phyloP scores from a whole-genome alignment of 2,329 filamentous ascomycete species.

The Ascochyta fabae region DNA sequence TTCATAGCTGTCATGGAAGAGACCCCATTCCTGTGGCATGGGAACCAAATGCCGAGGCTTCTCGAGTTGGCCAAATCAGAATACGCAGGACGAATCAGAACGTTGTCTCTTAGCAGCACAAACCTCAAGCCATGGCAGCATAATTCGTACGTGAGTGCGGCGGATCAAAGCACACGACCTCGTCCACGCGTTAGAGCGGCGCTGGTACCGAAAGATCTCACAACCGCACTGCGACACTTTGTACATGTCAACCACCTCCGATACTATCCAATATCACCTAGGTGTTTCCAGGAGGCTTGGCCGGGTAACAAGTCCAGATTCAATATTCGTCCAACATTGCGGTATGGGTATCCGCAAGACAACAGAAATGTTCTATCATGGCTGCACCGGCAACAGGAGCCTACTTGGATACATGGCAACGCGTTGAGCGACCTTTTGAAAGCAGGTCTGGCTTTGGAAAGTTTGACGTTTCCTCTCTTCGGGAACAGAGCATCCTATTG shows the following conservation, averaged over 20 bases:
- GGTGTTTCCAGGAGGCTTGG: not conserved
- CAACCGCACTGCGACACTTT: not conserved
- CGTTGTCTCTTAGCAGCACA: constrained; percentile 6
- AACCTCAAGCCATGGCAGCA: not conserved
- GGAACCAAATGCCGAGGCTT: not conserved
- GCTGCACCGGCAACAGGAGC: not conserved
- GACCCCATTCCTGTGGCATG: not conserved
- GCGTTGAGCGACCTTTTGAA: not conserved
- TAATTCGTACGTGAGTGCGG: not conserved
- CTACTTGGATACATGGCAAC: not conserved
- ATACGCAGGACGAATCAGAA: constrained; percentile 1
- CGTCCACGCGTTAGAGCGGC: not conserved
- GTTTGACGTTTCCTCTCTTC: not conserved
- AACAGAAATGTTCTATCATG: not conserved
- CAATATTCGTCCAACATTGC: not conserved
- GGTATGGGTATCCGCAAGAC: not conserved
- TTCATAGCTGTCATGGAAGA: constrained; percentile 14
- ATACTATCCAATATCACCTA: constrained; percentile 4
- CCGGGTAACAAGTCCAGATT: not conserved
- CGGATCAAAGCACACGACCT: not conserved
- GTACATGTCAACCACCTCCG: not conserved
- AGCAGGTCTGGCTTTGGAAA: not conserved
- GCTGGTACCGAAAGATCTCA: not conserved
- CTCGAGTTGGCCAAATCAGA: not conserved
- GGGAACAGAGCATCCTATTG: constrained; percentile 6